Evolutionary conservation across 2,329 filamentous ascomycete genomes (phyloP).

Genomic region (Microsporum audouinii): DNA sequence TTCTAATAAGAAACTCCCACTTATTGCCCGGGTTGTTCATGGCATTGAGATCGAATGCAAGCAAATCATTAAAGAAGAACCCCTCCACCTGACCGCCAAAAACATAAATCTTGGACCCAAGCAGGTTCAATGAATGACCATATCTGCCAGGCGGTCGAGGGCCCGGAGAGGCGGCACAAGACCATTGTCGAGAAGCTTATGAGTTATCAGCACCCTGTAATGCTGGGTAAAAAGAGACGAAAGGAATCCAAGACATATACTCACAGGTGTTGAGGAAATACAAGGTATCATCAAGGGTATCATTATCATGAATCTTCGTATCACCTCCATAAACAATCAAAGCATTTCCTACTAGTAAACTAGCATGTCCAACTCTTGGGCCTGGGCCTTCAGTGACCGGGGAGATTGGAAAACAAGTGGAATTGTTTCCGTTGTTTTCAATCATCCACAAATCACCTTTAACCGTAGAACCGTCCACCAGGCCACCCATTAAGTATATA

Average conservation of each 20-base stretch:
- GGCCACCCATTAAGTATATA: constrained; percentile 92
- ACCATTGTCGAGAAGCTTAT: constrained; percentile 93
- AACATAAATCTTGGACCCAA: constrained; percentile 93
- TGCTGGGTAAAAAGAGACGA: background rate
- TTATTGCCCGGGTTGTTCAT: constrained; percentile 81
- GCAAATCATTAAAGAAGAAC: constrained; percentile 93
- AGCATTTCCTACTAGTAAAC: constrained; percentile 89
- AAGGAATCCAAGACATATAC: constrained; percentile 27
- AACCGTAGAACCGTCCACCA: constrained; percentile 89
- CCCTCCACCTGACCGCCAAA: constrained; percentile 97
- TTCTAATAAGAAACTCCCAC: constrained; percentile 85
- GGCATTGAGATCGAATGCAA: constrained; percentile 91
- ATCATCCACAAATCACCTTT: constrained; percentile 98
- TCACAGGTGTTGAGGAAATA: constrained; percentile 96
- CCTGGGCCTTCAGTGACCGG: constrained; percentile 91
- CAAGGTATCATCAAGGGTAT: constrained; percentile 84
- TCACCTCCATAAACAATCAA: constrained; percentile 99
- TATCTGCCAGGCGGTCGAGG: constrained; percentile 81
- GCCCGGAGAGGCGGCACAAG: constrained; percentile 76
- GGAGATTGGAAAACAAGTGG: constrained; percentile 82
- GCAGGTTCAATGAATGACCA: constrained; percentile 88
- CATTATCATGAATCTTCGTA: constrained; percentile 89
- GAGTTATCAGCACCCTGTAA: constrained; percentile 21
- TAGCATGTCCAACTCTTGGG: constrained; percentile 85
- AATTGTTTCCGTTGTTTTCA: constrained; percentile 67